Evolutionary conservation across 129 eudicot species (phyloP).

Genomic region (Centrapalus pauciflorus): DNA sequence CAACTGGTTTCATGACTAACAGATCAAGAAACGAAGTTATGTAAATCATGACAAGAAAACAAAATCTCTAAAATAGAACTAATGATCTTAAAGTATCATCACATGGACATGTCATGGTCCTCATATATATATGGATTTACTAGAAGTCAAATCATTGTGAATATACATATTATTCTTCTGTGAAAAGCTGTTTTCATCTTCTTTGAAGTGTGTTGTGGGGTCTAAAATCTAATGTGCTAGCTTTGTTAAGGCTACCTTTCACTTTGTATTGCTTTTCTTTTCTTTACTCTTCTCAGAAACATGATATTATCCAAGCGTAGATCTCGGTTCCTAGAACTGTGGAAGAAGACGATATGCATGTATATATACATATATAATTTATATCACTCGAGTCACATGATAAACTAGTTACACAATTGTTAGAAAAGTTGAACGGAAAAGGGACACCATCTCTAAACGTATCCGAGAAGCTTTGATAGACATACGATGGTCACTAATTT

Average conservation of each 20-base stretch:
- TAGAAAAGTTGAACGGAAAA: not conserved
- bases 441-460: not conserved
- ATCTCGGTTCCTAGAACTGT: not conserved
- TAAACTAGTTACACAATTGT: too few species aligned
- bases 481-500: constrained; percentile 1
- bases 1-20: too few species aligned
- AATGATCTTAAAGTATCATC: too few species aligned
- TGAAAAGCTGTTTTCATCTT: constrained; percentile 27
- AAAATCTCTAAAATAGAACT: too few species aligned
- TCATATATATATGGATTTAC: too few species aligned
- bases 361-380: too few species aligned
- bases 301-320: constrained; percentile 21
- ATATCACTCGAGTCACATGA: too few species aligned
- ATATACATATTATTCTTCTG: constrained; percentile 13
- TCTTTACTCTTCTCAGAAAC: constrained; percentile 11
- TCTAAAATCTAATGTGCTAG: constrained; percentile 31
- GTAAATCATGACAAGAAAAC: too few species aligned
- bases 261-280: constrained; percentile 35
- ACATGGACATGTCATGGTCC: too few species aligned
- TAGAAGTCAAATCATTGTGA: constrained; percentile 18
- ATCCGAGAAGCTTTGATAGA: not conserved
- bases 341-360: too few species aligned
- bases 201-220: constrained; percentile 27
- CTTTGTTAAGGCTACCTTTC: constrained; percentile 46
- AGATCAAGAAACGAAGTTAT: too few species aligned